Evolutionary conservation across 495 filamentous ascomycete species (phyloP).

Genomic region (Aspergillus nanangensis): DNA sequence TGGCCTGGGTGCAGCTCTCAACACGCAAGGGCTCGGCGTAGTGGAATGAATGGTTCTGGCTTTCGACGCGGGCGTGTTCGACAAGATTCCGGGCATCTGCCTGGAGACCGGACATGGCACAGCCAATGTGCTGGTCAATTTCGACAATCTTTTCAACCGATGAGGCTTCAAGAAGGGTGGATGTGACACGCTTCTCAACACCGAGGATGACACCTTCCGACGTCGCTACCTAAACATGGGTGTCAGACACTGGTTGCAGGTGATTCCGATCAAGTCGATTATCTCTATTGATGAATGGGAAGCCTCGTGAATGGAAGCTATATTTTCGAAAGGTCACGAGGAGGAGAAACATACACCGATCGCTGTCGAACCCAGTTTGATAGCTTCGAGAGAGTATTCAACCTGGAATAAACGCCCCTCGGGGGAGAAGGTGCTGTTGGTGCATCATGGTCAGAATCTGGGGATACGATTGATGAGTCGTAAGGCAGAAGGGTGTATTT

Average conservation of each 20-base stretch:
- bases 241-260: slow-evolving; percentile 14
- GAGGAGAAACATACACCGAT: slow-evolving; percentile 67
- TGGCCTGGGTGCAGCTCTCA: slow-evolving; percentile 97
- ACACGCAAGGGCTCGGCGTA: slow-evolving; percentile 91
- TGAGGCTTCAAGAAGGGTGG: slow-evolving; percentile 90
- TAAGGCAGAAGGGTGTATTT: not conserved
- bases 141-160: slow-evolving; percentile 99
- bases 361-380: slow-evolving; percentile 97
- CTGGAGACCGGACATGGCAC: slow-evolving; percentile 96
- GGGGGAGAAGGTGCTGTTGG: slow-evolving; percentile 91
- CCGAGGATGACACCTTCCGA: slow-evolving; percentile 90
- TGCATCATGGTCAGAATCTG: slow-evolving; percentile 23
- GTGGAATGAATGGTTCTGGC: slow-evolving; percentile 94
- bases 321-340: slow-evolving; percentile 3
- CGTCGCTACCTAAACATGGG: slow-evolving; percentile 66
- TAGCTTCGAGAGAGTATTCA: slow-evolving; percentile 99
- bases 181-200: slow-evolving; percentile 98
- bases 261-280: no score
- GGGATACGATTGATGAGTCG: not conserved
- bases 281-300: no score
- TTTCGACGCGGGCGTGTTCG: slow-evolving; percentile 96
- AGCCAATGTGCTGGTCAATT: slow-evolving; percentile 97
- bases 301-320: not conserved
- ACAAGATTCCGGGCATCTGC: slow-evolving; percentile 95
- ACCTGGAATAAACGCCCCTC: slow-evolving; percentile 99